Evolutionary conservation across 1,284 basidiomycete species (phyloP), one percentile per base, ranked within the genome.

Genomic region (Papiliotrema nemorosa): DNA sequence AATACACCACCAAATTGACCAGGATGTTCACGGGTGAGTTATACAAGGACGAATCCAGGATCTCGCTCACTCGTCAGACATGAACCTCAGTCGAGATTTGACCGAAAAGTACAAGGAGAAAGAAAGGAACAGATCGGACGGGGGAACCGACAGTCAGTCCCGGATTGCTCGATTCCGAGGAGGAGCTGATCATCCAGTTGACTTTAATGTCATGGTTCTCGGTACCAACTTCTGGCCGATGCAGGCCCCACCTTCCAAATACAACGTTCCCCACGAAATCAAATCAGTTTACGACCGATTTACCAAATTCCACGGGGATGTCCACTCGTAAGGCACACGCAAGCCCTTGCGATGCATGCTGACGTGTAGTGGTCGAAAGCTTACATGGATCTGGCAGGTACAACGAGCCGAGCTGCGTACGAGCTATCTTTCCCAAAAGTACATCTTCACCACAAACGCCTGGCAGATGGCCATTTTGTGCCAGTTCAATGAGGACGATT

Each of bases 301-400:
- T 80, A 83, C 86, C 62, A 84, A 87, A 60, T 97, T 92, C 78
- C 97, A 97, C 76, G 86, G 89, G 66, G 86, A 85, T 63, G 92
- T 64, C 2, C 69, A 72, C 54, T 64, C 59, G 58, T 63, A 34
- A 26, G 63, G 52, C 25, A n/a, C n/a, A n/a, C n/a, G n/a, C n/a
- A n/a, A n/a, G n/a, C n/a, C 22, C 43, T 16, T 9, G 9, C 43
- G 1, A 16, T 48, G 1, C 13, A 24, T n/a, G 31, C 31, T 37
- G 14, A 24, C 14, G 14, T 9, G 5, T 50, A 76, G 72, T 3
- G 94, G 94, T 21, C 87, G 96, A 55, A 96, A 96, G 67, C 80
- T 98, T 24, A 93, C 89, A 0, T 98, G 94, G 94, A 76, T 97
- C 18, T 97, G 94, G 94, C 94, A 97, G 70, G 87, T 94, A 71